A percentile compares a stretch with the other conserved stretches of the same genome.
Evolutionary conservation across 148 eudicot genomes (phyloP).

Genomic region (Spergularia marina): DNA sequence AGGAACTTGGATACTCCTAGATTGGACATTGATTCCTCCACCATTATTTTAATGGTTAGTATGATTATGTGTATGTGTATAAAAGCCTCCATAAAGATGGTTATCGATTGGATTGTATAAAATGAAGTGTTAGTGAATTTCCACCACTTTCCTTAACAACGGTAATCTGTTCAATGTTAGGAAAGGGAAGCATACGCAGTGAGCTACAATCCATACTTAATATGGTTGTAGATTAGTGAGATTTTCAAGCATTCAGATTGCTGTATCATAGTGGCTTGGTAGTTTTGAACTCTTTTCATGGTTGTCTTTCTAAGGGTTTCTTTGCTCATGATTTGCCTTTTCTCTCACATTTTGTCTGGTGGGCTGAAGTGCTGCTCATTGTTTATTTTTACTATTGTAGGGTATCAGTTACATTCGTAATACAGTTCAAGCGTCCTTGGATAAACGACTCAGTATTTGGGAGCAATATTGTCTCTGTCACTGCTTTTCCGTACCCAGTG

Average conservation of each 20-base stretch:
- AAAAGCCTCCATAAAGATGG: too few relatives aligned
- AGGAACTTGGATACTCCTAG: neutral
- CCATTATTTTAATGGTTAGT: too few relatives aligned
- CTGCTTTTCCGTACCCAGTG: slow-evolving; percentile 63
- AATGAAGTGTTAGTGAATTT: too few relatives aligned
- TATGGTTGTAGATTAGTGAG: neutral
- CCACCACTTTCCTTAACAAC: too few relatives aligned
- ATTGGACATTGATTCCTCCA: neutral
- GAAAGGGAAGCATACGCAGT: neutral
- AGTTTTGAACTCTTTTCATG: neutral
- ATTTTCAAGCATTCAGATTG: neutral
- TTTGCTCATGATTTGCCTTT: neutral
- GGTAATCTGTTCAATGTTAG: neutral
- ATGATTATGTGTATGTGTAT: neutral
- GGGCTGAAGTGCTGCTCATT: neutral
- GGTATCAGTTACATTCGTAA: slow-evolving; percentile 46
- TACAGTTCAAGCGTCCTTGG: slow-evolving; percentile 49
- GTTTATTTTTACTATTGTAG: slow-evolving; percentile 27
- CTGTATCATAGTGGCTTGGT: neutral
- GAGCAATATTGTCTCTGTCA: slow-evolving; percentile 66
- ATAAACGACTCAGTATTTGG: slow-evolving; percentile 59
- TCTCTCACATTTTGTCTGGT: neutral
- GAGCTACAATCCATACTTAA: neutral
- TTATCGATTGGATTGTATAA: too few relatives aligned
- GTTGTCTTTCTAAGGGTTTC: neutral